These are phyloP conservation scores for Pinus albicaulis DNA, from an alignment of 75 land plant species.

Conservation along the genomic window DNA sequence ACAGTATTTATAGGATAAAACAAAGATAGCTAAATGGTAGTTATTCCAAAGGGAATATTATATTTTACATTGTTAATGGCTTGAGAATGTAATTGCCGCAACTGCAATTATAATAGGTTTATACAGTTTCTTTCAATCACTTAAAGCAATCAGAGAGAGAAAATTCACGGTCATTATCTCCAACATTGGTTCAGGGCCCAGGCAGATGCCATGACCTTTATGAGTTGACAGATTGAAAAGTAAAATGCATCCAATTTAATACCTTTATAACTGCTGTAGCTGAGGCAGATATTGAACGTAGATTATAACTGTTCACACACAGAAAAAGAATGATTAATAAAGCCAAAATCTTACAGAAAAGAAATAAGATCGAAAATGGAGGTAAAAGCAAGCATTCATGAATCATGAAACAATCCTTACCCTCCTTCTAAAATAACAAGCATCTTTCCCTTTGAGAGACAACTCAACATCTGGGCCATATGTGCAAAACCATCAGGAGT, in stretches of 20 bases:
- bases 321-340: neutral
- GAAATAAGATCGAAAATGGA: neutral
- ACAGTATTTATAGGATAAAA: neutral
- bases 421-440: conserved; percentile 97
- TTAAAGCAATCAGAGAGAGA: neutral
- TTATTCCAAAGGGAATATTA: neutral
- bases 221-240: neutral
- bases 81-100: neutral
- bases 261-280: conserved; percentile 90
- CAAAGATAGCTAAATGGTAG: neutral
- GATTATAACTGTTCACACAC: conserved; percentile 69
- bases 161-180: neutral
- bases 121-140: neutral
- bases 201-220: neutral
- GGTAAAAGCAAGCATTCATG: neutral
- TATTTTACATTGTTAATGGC: neutral
- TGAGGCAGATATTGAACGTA: conserved; percentile 93
- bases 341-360: neutral
- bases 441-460: conserved; percentile 72
- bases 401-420: conserved; percentile 30
- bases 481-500: conserved; percentile 88
- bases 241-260: neutral
- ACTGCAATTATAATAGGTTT: neutral
- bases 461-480: conserved; percentile 75
- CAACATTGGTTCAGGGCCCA: neutral